These are phyloP conservation scores for Daldinia childiae DNA, from an alignment of 495 filamentous ascomycete genomes.

Conservation along the genomic window DNA sequence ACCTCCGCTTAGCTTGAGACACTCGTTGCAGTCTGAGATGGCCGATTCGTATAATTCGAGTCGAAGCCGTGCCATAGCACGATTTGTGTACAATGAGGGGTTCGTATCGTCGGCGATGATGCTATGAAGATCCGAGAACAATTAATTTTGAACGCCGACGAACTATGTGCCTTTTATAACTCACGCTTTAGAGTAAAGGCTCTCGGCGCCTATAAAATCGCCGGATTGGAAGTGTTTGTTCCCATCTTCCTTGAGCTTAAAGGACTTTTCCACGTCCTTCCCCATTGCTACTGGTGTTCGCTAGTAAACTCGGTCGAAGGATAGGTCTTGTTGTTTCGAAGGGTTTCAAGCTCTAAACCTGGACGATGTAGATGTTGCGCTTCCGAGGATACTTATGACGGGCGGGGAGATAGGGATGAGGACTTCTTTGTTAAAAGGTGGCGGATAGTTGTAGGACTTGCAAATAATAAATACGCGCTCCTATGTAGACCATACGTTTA, in stretches of 20 bases:
- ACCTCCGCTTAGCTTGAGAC: slow-evolving; percentile 71
- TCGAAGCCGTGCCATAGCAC: slow-evolving; percentile 82
- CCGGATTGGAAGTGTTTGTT: slow-evolving; percentile 71
- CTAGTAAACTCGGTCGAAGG: background rate
- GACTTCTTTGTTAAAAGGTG: slow-evolving; percentile 21
- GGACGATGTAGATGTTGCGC: background rate
- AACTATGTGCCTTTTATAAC: slow-evolving; percentile 36
- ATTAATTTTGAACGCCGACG: background rate
- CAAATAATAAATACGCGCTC: slow-evolving; percentile 7
- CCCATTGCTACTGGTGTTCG: slow-evolving; percentile 24
- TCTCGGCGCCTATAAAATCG: slow-evolving; percentile 79
- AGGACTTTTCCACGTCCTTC: slow-evolving; percentile 42
- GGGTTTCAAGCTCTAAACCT: background rate
- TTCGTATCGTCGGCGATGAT: slow-evolving; percentile 70
- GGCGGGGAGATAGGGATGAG: background rate
- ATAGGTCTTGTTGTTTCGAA: background rate
- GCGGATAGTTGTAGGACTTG: slow-evolving; percentile 8
- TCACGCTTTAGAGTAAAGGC: slow-evolving; percentile 86
- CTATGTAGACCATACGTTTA: background rate
- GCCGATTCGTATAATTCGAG: slow-evolving; percentile 77
- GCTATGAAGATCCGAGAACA: slow-evolving; percentile 34
- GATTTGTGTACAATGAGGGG: slow-evolving; percentile 81
- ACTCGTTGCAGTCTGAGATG: slow-evolving; percentile 78
- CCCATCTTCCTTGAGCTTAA: slow-evolving; percentile 65
- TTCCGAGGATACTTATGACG: background rate